phyloP scores from a whole-genome alignment of 2,329 filamentous ascomycete species.

The Pestalotiopsis sp. region DNA sequence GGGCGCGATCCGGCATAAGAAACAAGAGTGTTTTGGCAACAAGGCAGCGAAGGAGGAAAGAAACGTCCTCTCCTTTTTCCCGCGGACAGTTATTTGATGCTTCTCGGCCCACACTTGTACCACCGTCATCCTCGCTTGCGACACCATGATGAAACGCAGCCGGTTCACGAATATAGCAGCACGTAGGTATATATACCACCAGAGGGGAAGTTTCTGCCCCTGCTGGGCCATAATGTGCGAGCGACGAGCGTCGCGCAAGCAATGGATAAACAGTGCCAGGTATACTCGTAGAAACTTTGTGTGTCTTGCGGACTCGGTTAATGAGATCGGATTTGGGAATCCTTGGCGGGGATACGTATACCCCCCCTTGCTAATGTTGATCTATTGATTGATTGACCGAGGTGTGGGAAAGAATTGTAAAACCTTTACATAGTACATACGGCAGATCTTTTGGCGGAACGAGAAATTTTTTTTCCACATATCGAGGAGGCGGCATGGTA shows the following conservation, averaged over 20 bases:
- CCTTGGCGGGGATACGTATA: not conserved
- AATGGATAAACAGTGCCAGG: not conserved
- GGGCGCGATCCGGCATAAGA: not conserved
- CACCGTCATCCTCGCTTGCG: slow-evolving; percentile 4
- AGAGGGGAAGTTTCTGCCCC: not conserved
- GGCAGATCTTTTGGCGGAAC: no score
- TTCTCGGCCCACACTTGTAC: not conserved
- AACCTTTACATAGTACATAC: not conserved
- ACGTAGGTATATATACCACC: not conserved
- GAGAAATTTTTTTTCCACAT: no score
- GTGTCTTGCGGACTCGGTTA: not conserved
- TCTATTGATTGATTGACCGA: not conserved
- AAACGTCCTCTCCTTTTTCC: not conserved
- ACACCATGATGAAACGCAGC: not conserved
- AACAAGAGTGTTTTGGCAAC: no score
- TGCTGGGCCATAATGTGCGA: not conserved
- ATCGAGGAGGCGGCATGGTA: no score
- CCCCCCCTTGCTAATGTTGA: not conserved
- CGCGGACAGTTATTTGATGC: not conserved
- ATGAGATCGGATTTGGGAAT: not conserved
- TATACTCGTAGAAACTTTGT: not conserved
- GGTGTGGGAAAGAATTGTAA: not conserved
- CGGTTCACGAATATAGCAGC: not conserved
- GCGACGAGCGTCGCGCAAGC: not conserved
- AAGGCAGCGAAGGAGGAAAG: no score